Conservation (phyloP, 2,329 filamentous ascomycete species). For the Hypoxylon sp. region DNA sequence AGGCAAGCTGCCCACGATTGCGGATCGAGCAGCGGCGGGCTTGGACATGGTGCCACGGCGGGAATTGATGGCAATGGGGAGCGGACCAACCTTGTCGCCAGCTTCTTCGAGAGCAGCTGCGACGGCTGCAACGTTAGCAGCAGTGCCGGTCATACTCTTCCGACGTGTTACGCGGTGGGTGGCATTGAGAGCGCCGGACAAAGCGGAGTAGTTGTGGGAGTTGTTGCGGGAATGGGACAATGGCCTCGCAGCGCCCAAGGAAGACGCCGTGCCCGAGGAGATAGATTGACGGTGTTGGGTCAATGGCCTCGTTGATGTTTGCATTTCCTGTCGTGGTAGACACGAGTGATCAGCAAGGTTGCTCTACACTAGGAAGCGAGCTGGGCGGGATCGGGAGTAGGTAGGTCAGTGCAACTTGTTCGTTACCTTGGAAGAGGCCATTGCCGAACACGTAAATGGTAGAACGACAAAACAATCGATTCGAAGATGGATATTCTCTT, state of each 20-base stretch:
- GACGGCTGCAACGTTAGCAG: conserved; percentile 79
- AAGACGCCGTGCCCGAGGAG: conserved; percentile 69
- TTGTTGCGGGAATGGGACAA: conserved; percentile 75
- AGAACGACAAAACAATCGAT: conserved; percentile 45
- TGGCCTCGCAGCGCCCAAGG: conserved; percentile 69
- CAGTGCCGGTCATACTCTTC: conserved; percentile 88
- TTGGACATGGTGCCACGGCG: conserved; percentile 80
- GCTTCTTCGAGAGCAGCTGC: conserved; percentile 78
- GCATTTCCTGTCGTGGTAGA: conserved; percentile 67
- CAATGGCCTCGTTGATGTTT: conserved; percentile 75
- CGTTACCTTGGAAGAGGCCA: conserved; percentile 73
- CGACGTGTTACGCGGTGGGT: conserved; percentile 89
- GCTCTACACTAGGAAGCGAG: conserved; percentile 47
- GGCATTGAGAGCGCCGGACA: conserved; percentile 80
- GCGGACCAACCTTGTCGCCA: conserved; percentile 67
- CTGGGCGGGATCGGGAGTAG: conserved; percentile 41
- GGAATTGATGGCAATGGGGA: conserved; percentile 68
- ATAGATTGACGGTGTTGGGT: conserved; percentile 71
- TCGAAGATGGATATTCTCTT: conserved; percentile 22
- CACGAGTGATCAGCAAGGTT: conserved; percentile 55
- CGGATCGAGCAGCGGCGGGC: conserved; percentile 64
- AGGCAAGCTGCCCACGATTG: conserved; percentile 69
- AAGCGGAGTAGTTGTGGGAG: conserved; percentile 84
- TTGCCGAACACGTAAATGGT: conserved; percentile 57
- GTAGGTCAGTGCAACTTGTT: conserved; percentile 45